These are phyloP conservation scores for Naganishia albida DNA, from an alignment of 1,284 basidiomycete genomes.

Conservation along the genomic window DNA sequence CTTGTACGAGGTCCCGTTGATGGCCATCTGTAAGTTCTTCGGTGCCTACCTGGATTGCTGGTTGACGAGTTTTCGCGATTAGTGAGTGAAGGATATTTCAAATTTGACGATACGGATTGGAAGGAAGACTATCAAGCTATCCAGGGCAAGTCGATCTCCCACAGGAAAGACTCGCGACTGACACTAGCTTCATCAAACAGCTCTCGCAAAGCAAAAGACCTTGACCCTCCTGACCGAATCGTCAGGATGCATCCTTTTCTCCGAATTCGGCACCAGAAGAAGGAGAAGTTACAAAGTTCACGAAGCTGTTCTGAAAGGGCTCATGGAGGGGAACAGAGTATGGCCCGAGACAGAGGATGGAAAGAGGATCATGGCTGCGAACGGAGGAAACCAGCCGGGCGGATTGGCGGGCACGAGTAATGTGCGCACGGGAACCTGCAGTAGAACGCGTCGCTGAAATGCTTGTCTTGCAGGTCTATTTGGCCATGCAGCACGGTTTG, in stretches of 20 bases:
- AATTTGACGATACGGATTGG: conserved; percentile 75
- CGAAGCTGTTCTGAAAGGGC: conserved; percentile 70
- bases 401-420: conserved; percentile 83
- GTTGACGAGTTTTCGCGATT: neutral
- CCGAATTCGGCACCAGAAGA: conserved; percentile 91
- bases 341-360: conserved; percentile 43
- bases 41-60: conserved; percentile 54
- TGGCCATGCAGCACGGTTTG: conserved; percentile 73
- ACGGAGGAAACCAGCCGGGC: conserved; percentile 54
- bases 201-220: conserved; percentile 71
- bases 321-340: conserved; percentile 65
- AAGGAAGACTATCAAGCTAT: conserved; percentile 68
- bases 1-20: conserved; percentile 92
- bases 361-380: conserved; percentile 16
- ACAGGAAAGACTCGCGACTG: neutral
- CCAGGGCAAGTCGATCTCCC: conserved; percentile 53
- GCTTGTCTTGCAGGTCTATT: conserved; percentile 62
- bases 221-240: conserved; percentile 61
- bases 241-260: conserved; percentile 69
- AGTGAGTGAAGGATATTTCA: conserved; percentile 58
- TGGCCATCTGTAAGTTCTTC: conserved; percentile 80
- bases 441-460: neutral
- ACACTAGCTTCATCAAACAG: conserved; percentile 43
- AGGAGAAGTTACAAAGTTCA: conserved; percentile 79
- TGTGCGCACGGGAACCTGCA: conserved; percentile 54